These are phyloP conservation scores for Scedosporium dehoogii DNA, from an alignment of 2,329 filamentous ascomycete species.

Conservation along the genomic window DNA sequence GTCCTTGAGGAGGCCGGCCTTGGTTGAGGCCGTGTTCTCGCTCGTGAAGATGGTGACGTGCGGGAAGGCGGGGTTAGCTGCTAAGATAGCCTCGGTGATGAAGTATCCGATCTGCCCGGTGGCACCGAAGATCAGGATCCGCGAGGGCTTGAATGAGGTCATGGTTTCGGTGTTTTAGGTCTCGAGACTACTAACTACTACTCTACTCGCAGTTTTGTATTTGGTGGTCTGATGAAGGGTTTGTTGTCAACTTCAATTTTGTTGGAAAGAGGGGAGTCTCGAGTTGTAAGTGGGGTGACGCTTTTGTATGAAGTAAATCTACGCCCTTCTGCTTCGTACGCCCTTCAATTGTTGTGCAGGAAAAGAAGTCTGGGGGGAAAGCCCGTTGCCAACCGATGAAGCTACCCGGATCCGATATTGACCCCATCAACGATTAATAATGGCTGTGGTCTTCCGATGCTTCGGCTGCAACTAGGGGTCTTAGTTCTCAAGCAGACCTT, in stretches of 20 bases:
- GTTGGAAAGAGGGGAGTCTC: not conserved
- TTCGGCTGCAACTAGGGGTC: no score
- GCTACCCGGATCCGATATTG: not conserved
- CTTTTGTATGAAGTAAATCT: no score
- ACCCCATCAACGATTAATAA: not conserved
- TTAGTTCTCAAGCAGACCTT: no score
- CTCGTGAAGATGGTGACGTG: constrained; percentile 24
- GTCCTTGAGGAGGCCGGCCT: not conserved
- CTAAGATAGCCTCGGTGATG: constrained; percentile 26
- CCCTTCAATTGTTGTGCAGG: no score
- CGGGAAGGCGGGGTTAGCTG: constrained; percentile 22
- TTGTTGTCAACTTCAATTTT: not conserved
- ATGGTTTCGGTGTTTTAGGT: not conserved
- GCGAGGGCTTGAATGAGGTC: constrained; percentile 3
- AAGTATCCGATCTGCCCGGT: constrained; percentile 31
- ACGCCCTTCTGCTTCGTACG: no score
- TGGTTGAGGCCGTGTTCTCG: not conserved
- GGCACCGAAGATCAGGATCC: constrained; percentile 23
- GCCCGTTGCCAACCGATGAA: not conserved
- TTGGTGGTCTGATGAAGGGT: not conserved
- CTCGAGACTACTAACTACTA: not conserved
- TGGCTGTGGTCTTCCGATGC: not conserved
- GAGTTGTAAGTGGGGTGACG: no score
- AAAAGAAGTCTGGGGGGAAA: no score
- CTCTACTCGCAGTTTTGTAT: not conserved